Evolutionary conservation across 1,284 basidiomycete species (phyloP), one percentile per base, ranked within the genome.

Genomic region (Ceratobasidium sp.): DNA sequence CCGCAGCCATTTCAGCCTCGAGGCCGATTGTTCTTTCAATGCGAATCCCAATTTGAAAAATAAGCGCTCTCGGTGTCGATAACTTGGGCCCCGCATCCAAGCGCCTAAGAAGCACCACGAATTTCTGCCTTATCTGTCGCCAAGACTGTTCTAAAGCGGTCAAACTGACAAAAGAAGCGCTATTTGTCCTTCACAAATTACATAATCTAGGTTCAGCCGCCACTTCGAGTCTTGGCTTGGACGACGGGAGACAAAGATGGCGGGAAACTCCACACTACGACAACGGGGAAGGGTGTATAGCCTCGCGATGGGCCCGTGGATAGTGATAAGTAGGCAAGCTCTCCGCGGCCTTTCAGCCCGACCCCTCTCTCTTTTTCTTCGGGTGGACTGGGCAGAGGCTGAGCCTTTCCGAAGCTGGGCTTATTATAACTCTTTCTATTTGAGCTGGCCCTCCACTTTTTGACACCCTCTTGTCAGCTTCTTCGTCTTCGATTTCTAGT

Each of bases 171-270:
- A 64, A 62, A 64, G 71, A 48, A 64, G 57, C 44, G 41, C 59
- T 59, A 41, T 18, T 59, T 33, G 38, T 41, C 35, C 55, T 20
- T 14, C 23, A 8, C 10, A 10, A 7, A 20, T 66, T 66, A 66
- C n/a, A 20, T 54, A 74, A 74, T 64, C 59, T 64, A 59, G 71
- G 71, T 46, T 12, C 46, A 54, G 59, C 46, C 33, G 54, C 69
- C 54, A 23, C 54, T n/a, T 30, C 54, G 55, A 73, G 38, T 38
- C 71, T 74, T 74, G 71, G 71, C 71, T 74, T n/a, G 59, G 27
- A 54, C 71, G 59, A 74, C 71, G 50, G 27, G 71, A 74, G 71
- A 74, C 71, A 74, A 62, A 74, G 41, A 44, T 48, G 20, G 59
- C 71, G 71, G 55, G 59, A 64, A 62, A 60, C 23, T 27, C 48